A percentile compares a stretch with the other conserved stretches of the same genome.
phyloP scores from a whole-genome alignment of 2,329 filamentous ascomycete genomes.

The Elsinoe fawcettii region DNA sequence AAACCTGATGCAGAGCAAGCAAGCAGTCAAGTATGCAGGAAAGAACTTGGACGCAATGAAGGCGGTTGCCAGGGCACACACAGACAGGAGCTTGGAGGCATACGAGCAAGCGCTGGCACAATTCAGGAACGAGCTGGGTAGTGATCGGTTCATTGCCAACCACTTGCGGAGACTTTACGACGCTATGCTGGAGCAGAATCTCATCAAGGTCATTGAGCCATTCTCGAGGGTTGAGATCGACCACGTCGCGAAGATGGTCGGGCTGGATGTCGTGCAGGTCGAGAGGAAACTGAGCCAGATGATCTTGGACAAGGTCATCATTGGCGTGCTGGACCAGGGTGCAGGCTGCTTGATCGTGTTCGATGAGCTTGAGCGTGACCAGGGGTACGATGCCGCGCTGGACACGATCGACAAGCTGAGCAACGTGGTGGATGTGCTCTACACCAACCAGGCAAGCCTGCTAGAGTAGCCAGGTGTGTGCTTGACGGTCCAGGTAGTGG shows the following conservation, averaged over 20 bases:
- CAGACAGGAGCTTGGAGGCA: constrained; percentile 90
- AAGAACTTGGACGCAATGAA: constrained; percentile 99
- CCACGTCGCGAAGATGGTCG: constrained; percentile 96
- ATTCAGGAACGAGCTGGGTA: constrained; percentile 88
- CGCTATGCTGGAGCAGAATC: constrained; percentile 97
- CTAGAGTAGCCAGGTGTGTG: constrained; percentile 59
- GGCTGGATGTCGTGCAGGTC: constrained; percentile 89
- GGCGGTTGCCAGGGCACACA: constrained; percentile 89
- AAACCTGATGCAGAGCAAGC: constrained; percentile 88
- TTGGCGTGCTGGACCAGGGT: constrained; percentile 93
- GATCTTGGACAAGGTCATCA: constrained; percentile 98
- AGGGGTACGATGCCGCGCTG: constrained; percentile 88
- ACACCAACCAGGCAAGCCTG: constrained; percentile 93
- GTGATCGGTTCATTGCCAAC: constrained; percentile 92
- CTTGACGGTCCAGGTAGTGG: background rate
- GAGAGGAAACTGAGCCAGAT: constrained; percentile 98
- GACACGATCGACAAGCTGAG: constrained; percentile 95
- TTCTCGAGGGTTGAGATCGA: constrained; percentile 95
- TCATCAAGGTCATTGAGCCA: constrained; percentile 99
- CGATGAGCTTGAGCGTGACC: constrained; percentile 88
- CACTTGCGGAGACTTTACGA: constrained; percentile 94
- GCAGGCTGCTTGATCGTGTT: constrained; percentile 96
- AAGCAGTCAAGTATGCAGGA: constrained; percentile 91
- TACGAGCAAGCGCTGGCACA: constrained; percentile 87
- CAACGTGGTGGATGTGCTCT: constrained; percentile 93